phyloP scores from a whole-genome alignment of 805 yeast genomes.

The Yueomyces sp. region DNA sequence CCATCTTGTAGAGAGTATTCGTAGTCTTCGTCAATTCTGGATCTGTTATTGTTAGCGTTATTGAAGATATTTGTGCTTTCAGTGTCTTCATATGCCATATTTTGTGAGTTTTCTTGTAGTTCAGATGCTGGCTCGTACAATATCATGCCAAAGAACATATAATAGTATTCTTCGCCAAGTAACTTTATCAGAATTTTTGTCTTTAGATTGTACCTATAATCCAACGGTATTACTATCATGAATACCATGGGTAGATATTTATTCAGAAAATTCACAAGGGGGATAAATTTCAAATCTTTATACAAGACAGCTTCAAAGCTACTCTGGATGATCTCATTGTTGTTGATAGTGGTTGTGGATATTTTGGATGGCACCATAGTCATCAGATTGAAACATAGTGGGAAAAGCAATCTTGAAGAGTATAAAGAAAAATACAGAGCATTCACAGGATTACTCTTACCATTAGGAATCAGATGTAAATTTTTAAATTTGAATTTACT shows the following conservation, averaged over 20 bases:
- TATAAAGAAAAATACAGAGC: slow-evolving; percentile 21
- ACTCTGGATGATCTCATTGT: slow-evolving; percentile 5
- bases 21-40: slow-evolving; percentile 31
- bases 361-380: slow-evolving; percentile 12
- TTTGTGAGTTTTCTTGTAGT: neutral
- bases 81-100: neutral
- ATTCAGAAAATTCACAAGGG: slow-evolving; percentile 17
- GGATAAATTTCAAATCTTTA: slow-evolving; percentile 16
- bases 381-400: slow-evolving; percentile 23
- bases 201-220: slow-evolving; percentile 18
- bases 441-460: slow-evolving; percentile 22
- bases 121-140: slow-evolving; percentile 13
- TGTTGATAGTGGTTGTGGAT: neutral
- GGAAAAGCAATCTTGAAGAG: slow-evolving; percentile 22
- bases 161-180: slow-evolving; percentile 22
- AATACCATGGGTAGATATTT: slow-evolving; percentile 17
- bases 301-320: slow-evolving; percentile 17
- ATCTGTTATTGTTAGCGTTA: slow-evolving; percentile 3
- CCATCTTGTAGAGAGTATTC: slow-evolving; percentile 24
- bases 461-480: slow-evolving; percentile 22
- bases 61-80: neutral
- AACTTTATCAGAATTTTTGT: slow-evolving; percentile 16
- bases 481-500: slow-evolving; percentile 20
- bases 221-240: slow-evolving; percentile 13
- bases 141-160: slow-evolving; percentile 23